Percentiles rank a stretch among this genome's conserved stretches.
phyloP scores from a whole-genome alignment of 345 rosid genomes.

The Punica granatum region DNA sequence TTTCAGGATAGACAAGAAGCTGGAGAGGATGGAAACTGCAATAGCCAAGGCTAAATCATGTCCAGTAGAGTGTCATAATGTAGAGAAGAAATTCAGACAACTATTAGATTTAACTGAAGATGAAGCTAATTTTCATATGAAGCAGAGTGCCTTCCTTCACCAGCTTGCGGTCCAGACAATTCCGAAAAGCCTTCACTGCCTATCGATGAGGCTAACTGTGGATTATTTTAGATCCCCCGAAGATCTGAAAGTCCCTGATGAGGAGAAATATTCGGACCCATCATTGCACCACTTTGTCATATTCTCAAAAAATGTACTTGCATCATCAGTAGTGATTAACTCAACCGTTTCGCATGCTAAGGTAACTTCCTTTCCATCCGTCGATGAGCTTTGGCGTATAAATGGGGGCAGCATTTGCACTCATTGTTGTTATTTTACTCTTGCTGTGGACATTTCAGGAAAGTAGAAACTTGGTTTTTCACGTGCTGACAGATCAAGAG shows the following conservation, averaged over 20 bases:
- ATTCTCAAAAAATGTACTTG: slow-evolving; percentile 77
- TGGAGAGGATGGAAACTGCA: slow-evolving; percentile 55
- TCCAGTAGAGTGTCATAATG: slow-evolving; percentile 73
- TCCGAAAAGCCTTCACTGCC: slow-evolving; percentile 96
- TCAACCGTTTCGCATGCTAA: slow-evolving; percentile 69
- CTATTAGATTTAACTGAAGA: slow-evolving; percentile 79
- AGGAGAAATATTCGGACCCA: slow-evolving; percentile 58
- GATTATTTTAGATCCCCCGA: slow-evolving; percentile 64
- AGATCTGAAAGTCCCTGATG: slow-evolving; percentile 31
- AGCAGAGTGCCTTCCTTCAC: slow-evolving; percentile 29
- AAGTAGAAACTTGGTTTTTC: slow-evolving; percentile 67
- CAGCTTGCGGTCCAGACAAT: slow-evolving; percentile 87
- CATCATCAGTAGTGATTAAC: slow-evolving; percentile 84
- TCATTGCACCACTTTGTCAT: slow-evolving; percentile 62
- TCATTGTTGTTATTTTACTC: slow-evolving; percentile 30
- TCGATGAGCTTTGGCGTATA: neutral
- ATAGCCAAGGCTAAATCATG: slow-evolving; percentile 64
- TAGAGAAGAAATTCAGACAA: slow-evolving; percentile 94
- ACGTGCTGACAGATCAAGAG: slow-evolving; percentile 78
- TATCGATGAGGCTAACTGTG: slow-evolving; percentile 78
- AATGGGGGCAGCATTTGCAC: neutral
- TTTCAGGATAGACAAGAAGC: slow-evolving; percentile 59
- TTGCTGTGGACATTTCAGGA: slow-evolving; percentile 53
- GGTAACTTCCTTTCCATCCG: slow-evolving; percentile 25
- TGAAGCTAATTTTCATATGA: slow-evolving; percentile 67